These are phyloP conservation scores for Debaryomyces psychrophilus DNA, from an alignment of 1,139 yeast genomes.

Conservation along the genomic window DNA sequence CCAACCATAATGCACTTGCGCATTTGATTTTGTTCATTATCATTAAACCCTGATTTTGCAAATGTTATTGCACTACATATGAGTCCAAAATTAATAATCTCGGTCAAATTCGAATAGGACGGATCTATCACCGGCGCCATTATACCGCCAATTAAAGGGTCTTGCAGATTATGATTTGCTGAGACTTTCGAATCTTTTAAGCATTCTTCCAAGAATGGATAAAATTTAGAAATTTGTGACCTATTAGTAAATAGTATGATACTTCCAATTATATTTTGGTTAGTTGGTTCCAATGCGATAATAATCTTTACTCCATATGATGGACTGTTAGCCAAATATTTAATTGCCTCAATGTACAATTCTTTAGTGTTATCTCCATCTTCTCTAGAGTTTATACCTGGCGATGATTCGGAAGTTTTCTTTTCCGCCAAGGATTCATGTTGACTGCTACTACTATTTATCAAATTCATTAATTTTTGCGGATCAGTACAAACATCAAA, in stretches of 20 bases:
- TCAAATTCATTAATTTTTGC: slow-evolving; percentile 40
- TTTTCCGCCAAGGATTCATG: slow-evolving; percentile 13
- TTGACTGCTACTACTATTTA: slow-evolving; percentile 20
- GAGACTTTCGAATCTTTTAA: slow-evolving; percentile 15
- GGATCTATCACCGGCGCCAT: slow-evolving; percentile 61
- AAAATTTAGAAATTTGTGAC: slow-evolving; percentile 50
- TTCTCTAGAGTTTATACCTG: slow-evolving; percentile 13
- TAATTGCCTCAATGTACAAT: slow-evolving; percentile 31
- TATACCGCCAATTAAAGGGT: slow-evolving; percentile 51
- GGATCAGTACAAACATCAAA: slow-evolving; percentile 56
- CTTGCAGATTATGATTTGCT: slow-evolving; percentile 7
- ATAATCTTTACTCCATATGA: slow-evolving; percentile 48
- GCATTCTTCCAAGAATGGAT: slow-evolving; percentile 53
- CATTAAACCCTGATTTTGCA: slow-evolving; percentile 43
- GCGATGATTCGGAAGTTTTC: slow-evolving; percentile 7
- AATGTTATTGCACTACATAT: slow-evolving; percentile 62
- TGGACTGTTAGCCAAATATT: slow-evolving; percentile 21
- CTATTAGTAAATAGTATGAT: slow-evolving; percentile 55
- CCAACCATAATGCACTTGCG: slow-evolving; percentile 44
- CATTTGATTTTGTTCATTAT: slow-evolving; percentile 26
- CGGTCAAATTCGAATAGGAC: slow-evolving; percentile 55
- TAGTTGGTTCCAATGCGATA: slow-evolving; percentile 59
- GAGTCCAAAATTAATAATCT: slow-evolving; percentile 59
- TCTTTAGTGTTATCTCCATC: slow-evolving; percentile 20
- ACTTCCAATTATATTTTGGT: slow-evolving; percentile 58